These are phyloP conservation scores for Cyberlindnera maritima DNA, from an alignment of 805 yeast genomes.

Conservation along the genomic window DNA sequence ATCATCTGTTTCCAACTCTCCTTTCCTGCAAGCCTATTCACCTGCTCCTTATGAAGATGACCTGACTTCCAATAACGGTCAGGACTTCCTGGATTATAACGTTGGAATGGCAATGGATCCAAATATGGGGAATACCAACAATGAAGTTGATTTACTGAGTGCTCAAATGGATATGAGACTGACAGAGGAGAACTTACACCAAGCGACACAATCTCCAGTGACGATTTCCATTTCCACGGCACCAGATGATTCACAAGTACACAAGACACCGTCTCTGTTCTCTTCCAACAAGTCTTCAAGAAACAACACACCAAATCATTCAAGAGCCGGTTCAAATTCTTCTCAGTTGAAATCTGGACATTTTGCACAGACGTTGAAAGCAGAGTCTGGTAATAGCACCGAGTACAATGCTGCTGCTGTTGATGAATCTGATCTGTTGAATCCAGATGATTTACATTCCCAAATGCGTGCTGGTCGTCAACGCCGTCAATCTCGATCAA, in stretches of 20 bases:
- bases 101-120: too few species aligned
- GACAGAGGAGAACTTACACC: slow-evolving; percentile 22
- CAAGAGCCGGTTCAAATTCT: slow-evolving; percentile 30
- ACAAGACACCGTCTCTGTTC: slow-evolving; percentile 55
- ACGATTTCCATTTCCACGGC: slow-evolving; percentile 35
- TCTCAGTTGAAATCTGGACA: slow-evolving; percentile 26
- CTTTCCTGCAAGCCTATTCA: slow-evolving; percentile 21
- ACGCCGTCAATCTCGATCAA: slow-evolving; percentile 37
- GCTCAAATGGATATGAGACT: slow-evolving; percentile 12
- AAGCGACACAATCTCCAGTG: slow-evolving; percentile 20
- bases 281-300: slow-evolving; percentile 39
- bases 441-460: slow-evolving; percentile 19
- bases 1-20: slow-evolving; percentile 26
- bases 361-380: slow-evolving; percentile 9
- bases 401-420: slow-evolving; percentile 1
- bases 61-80: background rate
- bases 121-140: too few species aligned
- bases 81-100: slow-evolving; percentile 1
- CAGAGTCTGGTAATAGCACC: background rate
- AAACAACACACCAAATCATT: slow-evolving; percentile 34
- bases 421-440: slow-evolving; percentile 15
- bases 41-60: slow-evolving; percentile 24
- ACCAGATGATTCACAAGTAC: slow-evolving; percentile 33
- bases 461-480: slow-evolving; percentile 31
- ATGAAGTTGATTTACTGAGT: slow-evolving; percentile 12